These are phyloP conservation scores for Raddia distichophylla DNA, from an alignment of 176 grass and related monocot genomes.

Conservation along the genomic window DNA sequence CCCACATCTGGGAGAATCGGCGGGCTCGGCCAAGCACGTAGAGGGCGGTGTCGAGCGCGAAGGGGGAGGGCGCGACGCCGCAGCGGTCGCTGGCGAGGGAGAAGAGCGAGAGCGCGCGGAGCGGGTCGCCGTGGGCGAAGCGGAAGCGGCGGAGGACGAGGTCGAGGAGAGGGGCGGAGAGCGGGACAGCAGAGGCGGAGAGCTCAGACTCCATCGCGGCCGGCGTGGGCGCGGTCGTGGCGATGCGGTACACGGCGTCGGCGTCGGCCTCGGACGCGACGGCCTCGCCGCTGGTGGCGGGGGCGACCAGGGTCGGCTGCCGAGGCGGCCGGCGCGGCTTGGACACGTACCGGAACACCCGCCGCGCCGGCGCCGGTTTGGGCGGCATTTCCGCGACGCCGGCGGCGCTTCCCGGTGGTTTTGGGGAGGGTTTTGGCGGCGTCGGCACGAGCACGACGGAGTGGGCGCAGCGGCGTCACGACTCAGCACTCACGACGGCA, in stretches of 20 bases:
- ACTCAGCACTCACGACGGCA: no score
- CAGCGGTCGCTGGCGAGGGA: slow-evolving; percentile 46
- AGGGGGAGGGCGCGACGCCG: slow-evolving; percentile 65
- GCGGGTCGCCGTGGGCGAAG: slow-evolving; percentile 78
- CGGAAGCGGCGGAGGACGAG: slow-evolving; percentile 70
- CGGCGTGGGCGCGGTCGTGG: slow-evolving; percentile 58
- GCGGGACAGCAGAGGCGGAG: slow-evolving; percentile 39
- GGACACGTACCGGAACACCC: slow-evolving; percentile 42
- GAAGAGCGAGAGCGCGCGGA: slow-evolving; percentile 78
- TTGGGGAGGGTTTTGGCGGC: slow-evolving; percentile 24
- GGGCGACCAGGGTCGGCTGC: background rate
- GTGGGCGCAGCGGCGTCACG: background rate
- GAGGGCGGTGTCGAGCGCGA: slow-evolving; percentile 79
- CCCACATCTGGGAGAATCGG: slow-evolving; percentile 66
- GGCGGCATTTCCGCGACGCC: slow-evolving; percentile 35
- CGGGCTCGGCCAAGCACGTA: slow-evolving; percentile 79
- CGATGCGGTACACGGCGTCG: slow-evolving; percentile 54
- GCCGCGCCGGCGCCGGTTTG: slow-evolving; percentile 27
- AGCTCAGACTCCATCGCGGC: slow-evolving; percentile 58
- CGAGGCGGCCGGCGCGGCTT: background rate
- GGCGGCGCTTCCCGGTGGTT: background rate
- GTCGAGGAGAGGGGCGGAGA: slow-evolving; percentile 70
- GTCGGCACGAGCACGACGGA: slow-evolving; percentile 14
- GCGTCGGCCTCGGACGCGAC: slow-evolving; percentile 41
- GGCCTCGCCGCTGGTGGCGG: background rate